These are phyloP conservation scores for Colletotrichum musicola DNA, from an alignment of 2,329 filamentous ascomycete genomes.

Conservation along the genomic window DNA sequence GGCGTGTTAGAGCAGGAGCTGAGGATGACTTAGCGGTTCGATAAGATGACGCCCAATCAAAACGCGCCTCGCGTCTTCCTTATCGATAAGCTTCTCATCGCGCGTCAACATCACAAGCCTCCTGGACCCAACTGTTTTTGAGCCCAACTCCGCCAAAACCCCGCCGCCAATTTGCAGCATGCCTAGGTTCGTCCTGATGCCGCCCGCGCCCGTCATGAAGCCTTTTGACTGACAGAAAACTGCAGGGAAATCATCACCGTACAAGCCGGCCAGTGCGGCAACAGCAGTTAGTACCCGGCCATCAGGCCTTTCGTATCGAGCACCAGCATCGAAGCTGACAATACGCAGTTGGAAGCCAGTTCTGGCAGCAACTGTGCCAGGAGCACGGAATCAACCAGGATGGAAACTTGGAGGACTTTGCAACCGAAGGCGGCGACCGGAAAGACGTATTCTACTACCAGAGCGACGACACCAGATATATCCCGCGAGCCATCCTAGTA, in stretches of 20 bases:
- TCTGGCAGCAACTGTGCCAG: slow-evolving; percentile 98
- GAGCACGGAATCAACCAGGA: slow-evolving; percentile 98
- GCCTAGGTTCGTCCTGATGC: slow-evolving; percentile 34
- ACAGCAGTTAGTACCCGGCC: slow-evolving; percentile 80
- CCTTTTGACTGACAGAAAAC: background rate
- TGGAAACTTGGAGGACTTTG: slow-evolving; percentile 97
- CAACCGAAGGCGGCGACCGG: slow-evolving; percentile 95
- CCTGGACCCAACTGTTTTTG: slow-evolving; percentile 16
- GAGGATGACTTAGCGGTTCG: background rate
- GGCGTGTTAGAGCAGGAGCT: background rate
- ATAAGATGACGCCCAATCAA: background rate
- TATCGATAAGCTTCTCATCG: slow-evolving; percentile 39
- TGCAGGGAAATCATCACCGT: slow-evolving; percentile 97
- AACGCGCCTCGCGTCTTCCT: slow-evolving; percentile 34
- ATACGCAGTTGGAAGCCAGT: slow-evolving; percentile 87
- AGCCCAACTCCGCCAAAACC: slow-evolving; percentile 30
- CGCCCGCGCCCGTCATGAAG: background rate
- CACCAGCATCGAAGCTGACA: slow-evolving; percentile 46
- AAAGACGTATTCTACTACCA: slow-evolving; percentile 99
- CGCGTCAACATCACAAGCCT: slow-evolving; percentile 37
- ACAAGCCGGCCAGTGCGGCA: slow-evolving; percentile 98
- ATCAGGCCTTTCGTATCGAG: background rate
- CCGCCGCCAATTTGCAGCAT: slow-evolving; percentile 30
- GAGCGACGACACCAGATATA: slow-evolving; percentile 98
- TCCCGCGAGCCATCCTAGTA: slow-evolving; percentile 93